These are phyloP conservation scores for Pseudonitzschia pungens DNA, from an alignment of 108 stramenopile genomes.

Conservation along the genomic window DNA sequence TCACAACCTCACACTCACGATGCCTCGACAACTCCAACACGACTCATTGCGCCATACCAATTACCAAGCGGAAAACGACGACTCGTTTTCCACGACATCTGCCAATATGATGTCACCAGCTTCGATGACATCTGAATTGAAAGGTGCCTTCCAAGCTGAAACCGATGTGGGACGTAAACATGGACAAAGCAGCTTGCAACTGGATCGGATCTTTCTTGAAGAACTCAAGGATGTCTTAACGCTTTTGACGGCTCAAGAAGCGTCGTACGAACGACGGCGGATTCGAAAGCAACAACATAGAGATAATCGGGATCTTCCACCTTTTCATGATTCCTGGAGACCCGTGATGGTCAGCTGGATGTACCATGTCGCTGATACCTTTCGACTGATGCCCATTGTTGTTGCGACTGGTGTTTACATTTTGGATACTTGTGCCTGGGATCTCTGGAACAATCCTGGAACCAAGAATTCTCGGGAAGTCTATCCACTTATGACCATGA, in stretches of 20 bases:
- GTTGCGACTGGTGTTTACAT: conserved; percentile 12
- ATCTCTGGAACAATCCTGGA: background rate
- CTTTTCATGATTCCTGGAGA: conserved; percentile 11
- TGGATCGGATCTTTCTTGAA: background rate
- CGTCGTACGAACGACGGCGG: background rate
- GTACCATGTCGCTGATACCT: conserved; percentile 15
- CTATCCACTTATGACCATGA: conserved; percentile 18
- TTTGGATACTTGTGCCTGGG: conserved; percentile 6
- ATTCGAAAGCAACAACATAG: background rate
- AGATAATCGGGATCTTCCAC: background rate
- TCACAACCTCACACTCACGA: background rate
- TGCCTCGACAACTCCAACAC: background rate
- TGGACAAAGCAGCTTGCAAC: background rate
- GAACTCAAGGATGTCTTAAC: conserved; percentile 5
- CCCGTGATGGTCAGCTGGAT: conserved; percentile 13
- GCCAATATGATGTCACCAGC: background rate
- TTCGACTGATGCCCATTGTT: conserved; percentile 1
- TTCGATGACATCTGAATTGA: conserved; percentile 4
- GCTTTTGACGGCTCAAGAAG: background rate
- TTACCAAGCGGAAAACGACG: background rate
- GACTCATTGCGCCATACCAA: background rate
- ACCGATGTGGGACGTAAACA: background rate
- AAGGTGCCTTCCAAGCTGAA: background rate
- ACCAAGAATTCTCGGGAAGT: conserved; percentile 3
- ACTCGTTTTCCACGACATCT: background rate